A percentile compares a stretch with the other conserved stretches of the same genome.
Evolutionary conservation across 495 filamentous ascomycete genomes (phyloP).

Genomic region (Tuber umbilicatum): DNA sequence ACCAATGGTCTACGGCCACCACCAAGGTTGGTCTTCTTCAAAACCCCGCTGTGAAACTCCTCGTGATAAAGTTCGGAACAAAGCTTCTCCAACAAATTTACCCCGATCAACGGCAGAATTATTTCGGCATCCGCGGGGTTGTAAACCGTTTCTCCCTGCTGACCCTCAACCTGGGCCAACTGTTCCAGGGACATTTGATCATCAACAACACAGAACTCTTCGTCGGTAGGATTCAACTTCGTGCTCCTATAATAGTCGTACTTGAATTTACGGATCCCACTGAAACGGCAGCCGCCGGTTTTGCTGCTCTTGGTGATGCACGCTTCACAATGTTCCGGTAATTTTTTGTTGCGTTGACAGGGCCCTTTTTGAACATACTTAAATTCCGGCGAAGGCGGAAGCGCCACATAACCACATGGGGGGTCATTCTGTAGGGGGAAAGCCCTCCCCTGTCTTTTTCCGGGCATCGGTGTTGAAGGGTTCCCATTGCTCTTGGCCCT

Average conservation of each 20-base stretch:
- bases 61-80: slow-evolving; percentile 30
- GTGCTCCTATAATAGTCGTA: slow-evolving; percentile 7
- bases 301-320: slow-evolving; percentile 35
- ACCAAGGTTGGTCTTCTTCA: neutral
- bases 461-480: neutral
- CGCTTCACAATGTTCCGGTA: slow-evolving; percentile 27
- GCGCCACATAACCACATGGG: neutral
- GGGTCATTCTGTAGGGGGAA: neutral
- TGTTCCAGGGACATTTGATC: neutral
- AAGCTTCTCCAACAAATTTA: neutral
- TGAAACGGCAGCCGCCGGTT: slow-evolving; percentile 35
- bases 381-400: neutral
- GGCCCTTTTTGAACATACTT: neutral
- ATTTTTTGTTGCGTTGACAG: neutral
- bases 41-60: slow-evolving; percentile 17
- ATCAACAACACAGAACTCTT: slow-evolving; percentile 17
- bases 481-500: neutral
- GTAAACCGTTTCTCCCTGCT: slow-evolving; percentile 1
- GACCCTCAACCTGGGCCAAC: neutral
- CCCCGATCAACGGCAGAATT: neutral
- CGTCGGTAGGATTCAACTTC: slow-evolving; percentile 13
- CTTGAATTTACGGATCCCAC: slow-evolving; percentile 29
- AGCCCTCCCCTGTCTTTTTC: neutral
- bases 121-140: neutral
- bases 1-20: slow-evolving; percentile 27